These are phyloP conservation scores for Claviceps pazoutovae DNA, from an alignment of 2,329 filamentous ascomycete species.

Conservation along the genomic window DNA sequence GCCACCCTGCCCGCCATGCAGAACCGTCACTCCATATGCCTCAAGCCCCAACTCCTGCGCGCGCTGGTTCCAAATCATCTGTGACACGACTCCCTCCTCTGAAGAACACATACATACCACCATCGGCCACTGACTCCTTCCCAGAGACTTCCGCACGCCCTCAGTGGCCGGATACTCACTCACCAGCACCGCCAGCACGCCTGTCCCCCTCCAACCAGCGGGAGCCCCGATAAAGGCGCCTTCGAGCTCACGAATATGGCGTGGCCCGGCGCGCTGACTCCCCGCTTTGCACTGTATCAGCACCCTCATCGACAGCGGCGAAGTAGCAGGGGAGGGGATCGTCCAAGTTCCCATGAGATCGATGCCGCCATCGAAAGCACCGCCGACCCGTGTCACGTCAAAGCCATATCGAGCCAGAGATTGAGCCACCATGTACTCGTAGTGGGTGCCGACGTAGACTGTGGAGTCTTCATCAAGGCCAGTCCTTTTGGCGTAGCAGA, in stretches of 20 bases:
- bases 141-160: conserved; percentile 61
- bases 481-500: conserved; percentile 45
- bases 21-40: conserved; percentile 38
- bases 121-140: conserved; percentile 54
- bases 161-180: conserved; percentile 58
- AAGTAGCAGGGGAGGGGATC: conserved; percentile 24
- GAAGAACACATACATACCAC: conserved; percentile 54
- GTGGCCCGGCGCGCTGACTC: conserved; percentile 37
- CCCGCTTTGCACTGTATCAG: conserved; percentile 58
- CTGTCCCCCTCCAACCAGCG: conserved; percentile 50
- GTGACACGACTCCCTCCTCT: conserved; percentile 40
- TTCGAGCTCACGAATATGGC: conserved; percentile 59
- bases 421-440: conserved; percentile 55
- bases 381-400: conserved; percentile 49
- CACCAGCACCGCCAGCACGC: conserved; percentile 58
- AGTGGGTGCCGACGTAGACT: conserved; percentile 58
- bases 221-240: conserved; percentile 66
- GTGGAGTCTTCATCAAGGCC: conserved; percentile 41
- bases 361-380: conserved; percentile 54
- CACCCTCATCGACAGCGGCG: conserved; percentile 26
- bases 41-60: conserved; percentile 50
- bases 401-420: conserved; percentile 49
- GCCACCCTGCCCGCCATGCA: conserved; percentile 20
- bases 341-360: conserved; percentile 62
- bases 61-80: conserved; percentile 59